phyloP scores from a whole-genome alignment of 31 red algal species.

The Porphyra umbilicalis region DNA sequence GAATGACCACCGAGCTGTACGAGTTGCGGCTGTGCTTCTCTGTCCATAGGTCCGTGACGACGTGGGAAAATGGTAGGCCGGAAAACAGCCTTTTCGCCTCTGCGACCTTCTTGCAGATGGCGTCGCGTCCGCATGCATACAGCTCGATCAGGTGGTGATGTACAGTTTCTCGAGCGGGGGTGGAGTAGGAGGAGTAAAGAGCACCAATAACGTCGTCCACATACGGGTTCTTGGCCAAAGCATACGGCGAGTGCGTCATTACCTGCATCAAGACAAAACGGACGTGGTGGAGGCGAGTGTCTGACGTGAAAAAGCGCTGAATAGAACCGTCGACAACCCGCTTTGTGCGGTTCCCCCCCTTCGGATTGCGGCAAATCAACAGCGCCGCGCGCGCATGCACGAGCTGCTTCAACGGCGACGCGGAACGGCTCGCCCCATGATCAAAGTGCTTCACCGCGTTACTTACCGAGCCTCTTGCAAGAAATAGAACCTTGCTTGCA shows the following conservation, averaged over 20 bases:
- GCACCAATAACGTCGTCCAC: neutral
- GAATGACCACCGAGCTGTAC: neutral
- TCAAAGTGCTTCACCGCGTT: no score
- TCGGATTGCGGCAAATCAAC: neutral
- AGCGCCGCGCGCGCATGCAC: no score
- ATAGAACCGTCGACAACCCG: neutral
- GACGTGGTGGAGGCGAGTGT: neutral
- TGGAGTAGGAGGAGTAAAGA: neutral
- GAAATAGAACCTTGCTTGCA: no score
- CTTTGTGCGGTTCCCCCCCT: neutral
- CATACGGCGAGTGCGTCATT: neutral
- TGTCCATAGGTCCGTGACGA: neutral
- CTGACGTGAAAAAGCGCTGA: neutral
- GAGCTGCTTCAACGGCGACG: no score
- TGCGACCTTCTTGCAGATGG: neutral
- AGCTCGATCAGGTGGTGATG: neutral
- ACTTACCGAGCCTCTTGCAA: no score
- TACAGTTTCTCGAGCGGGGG: neutral
- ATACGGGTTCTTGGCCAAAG: neutral
- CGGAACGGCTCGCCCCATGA: no score
- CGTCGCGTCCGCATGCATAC: neutral
- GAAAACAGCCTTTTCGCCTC: neutral
- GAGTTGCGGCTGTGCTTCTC: neutral
- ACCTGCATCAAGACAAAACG: neutral
- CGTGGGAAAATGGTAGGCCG: neutral